phyloP scores from a whole-genome alignment of 805 yeast genomes.

The Candida boleticola region DNA sequence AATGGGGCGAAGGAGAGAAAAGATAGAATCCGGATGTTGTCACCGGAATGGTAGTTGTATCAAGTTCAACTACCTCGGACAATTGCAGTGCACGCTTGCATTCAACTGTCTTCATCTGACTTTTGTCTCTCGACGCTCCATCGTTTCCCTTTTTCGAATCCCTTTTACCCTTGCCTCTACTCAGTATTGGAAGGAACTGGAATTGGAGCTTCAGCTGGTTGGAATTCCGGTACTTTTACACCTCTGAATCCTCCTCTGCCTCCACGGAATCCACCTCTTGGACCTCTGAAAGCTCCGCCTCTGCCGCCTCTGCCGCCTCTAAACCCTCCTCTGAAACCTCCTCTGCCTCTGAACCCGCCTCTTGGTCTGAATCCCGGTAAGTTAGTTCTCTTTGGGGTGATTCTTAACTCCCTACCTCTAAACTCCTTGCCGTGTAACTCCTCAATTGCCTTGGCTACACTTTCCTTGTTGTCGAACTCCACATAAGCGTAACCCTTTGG shows the following conservation, averaged over 20 bases:
- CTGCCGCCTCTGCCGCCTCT: conserved; percentile 2
- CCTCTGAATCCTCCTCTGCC: conserved; percentile 19
- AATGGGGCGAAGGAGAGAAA: no score
- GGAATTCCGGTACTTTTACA: no score
- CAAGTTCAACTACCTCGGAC: no score
- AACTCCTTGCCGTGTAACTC: conserved; percentile 41
- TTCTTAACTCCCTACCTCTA: conserved; percentile 46
- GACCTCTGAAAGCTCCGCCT: conserved; percentile 31
- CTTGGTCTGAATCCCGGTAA: conserved; percentile 43
- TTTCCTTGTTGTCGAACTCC: conserved; percentile 46
- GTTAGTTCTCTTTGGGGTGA: conserved; percentile 53
- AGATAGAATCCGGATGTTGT: no score
- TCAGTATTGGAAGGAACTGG: no score
- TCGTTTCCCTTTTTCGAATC: no score
- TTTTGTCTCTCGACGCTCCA: no score
- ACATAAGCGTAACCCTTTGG: conserved; percentile 65
- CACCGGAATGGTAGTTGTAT: no score
- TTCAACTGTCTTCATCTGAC: no score
- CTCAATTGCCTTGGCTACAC: conserved; percentile 47
- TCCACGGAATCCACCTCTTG: conserved; percentile 19
- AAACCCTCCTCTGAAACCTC: conserved; percentile 13
- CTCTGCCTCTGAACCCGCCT: conserved; percentile 20
- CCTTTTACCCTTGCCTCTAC: no score
- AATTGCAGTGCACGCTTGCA: no score
- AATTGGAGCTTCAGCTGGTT: no score